phyloP scores from a whole-genome alignment of 2,329 filamentous ascomycete species.

The Aspergillus sp. region DNA sequence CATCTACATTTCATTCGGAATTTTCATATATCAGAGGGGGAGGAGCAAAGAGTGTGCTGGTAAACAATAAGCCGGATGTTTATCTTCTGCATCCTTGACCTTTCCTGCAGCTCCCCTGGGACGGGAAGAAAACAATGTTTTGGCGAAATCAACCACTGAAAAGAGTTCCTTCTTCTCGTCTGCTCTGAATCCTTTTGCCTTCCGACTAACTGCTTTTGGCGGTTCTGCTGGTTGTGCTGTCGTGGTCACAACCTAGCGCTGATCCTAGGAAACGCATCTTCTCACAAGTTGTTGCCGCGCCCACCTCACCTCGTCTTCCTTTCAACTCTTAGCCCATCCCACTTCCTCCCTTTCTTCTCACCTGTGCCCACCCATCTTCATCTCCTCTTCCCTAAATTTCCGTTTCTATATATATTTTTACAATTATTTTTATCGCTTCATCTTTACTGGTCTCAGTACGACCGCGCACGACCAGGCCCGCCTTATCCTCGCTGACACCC shows the following conservation, averaged over 20 bases:
- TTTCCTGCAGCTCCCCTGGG: conserved; percentile 1
- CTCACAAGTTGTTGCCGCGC: conserved; percentile 8
- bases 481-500: neutral
- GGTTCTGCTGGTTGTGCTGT: neutral
- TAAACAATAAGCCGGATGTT: conserved; percentile 3
- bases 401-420: neutral
- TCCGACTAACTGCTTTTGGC: neutral
- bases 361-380: conserved; percentile 1
- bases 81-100: neutral
- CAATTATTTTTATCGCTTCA: neutral
- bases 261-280: conserved; percentile 2
- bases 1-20: neutral
- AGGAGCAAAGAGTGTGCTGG: neutral
- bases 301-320: neutral
- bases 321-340: conserved; percentile 4
- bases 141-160: neutral
- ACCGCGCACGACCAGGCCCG: neutral
- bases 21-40: neutral
- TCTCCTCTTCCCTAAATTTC: neutral
- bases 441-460: neutral
- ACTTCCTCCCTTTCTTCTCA: conserved; percentile 5
- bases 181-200: neutral
- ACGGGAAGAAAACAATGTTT: neutral
- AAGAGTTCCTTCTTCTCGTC: neutral
- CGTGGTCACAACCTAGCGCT: conserved; percentile 9